Conservation (phyloP, 805 yeast species). For the Saturnispora saitoi region DNA sequence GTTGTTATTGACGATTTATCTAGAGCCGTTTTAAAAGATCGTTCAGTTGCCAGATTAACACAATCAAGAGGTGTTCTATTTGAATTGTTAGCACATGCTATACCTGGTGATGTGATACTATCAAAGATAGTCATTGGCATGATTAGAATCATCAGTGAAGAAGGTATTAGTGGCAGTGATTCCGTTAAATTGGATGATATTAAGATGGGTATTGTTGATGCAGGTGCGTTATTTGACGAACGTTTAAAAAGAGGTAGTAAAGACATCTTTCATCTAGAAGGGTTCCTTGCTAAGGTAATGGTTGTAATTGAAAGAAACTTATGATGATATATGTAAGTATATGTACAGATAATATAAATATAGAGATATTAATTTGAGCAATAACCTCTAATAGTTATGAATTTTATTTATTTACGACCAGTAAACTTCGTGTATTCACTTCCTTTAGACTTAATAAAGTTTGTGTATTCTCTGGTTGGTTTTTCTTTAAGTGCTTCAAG, state of each 20-base stretch:
- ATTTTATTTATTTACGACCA: constrained; percentile 21
- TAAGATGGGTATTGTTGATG: constrained; percentile 42
- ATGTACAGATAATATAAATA: constrained; percentile 3
- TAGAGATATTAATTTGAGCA: neutral
- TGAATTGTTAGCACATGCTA: constrained; percentile 86
- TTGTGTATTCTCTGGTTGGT: constrained; percentile 60
- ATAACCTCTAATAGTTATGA: neutral
- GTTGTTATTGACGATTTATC: constrained; percentile 65
- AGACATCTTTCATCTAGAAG: constrained; percentile 90
- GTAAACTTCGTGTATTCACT: constrained; percentile 40
- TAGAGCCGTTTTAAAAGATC: constrained; percentile 45
- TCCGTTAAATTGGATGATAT: constrained; percentile 16
- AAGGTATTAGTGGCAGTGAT: constrained; percentile 13
- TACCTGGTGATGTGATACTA: constrained; percentile 77
- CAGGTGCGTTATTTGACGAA: constrained; percentile 71
- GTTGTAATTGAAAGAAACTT: constrained; percentile 46
- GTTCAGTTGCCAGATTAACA: constrained; percentile 53
- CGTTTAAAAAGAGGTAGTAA: constrained; percentile 79
- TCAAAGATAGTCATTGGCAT: constrained; percentile 42
- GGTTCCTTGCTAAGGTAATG: constrained; percentile 86
- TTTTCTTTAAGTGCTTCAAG: constrained; percentile 43
- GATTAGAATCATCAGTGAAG: constrained; percentile 19
- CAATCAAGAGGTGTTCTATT: constrained; percentile 63
- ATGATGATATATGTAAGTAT: constrained; percentile 6
- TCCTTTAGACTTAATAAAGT: constrained; percentile 40